Conservation (phyloP, 1,139 yeast species). For the Blastobotrys persicus region DNA sequence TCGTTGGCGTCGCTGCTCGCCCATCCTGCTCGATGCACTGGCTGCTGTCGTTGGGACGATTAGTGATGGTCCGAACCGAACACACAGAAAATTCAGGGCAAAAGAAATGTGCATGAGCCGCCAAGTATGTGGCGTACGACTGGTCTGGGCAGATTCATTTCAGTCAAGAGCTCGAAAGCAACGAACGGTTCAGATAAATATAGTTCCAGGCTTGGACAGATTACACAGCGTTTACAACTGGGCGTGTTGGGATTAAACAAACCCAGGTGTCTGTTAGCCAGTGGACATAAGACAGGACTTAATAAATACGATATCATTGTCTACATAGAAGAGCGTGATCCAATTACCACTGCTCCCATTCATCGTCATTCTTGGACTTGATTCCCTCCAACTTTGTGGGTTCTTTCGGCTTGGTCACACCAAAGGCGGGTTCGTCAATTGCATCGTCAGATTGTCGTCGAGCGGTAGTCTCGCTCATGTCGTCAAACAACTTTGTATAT, state of each 20-base stretch:
- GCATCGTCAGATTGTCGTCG: slow-evolving; percentile 26
- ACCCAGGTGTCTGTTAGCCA: too few species aligned
- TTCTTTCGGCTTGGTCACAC: slow-evolving; percentile 58
- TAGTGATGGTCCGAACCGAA: neutral
- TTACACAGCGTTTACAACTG: too few species aligned
- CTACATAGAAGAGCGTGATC: neutral
- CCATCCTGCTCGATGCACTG: slow-evolving; percentile 1
- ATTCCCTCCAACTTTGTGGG: slow-evolving; percentile 58
- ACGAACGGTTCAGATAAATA: too few species aligned
- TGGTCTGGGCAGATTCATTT: too few species aligned
- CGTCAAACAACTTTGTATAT: slow-evolving; percentile 53
- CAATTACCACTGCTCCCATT: slow-evolving; percentile 44
- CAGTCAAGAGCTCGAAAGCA: too few species aligned
- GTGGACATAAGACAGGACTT: too few species aligned
- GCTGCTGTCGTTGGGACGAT: neutral
- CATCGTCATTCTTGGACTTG: slow-evolving; percentile 40
- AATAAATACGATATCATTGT: neutral
- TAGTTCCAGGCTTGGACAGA: too few species aligned
- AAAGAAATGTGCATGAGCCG: slow-evolving; percentile 5
- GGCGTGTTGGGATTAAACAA: too few species aligned
- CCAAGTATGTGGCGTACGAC: neutral
- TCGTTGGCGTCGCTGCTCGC: neutral
- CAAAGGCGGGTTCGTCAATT: slow-evolving; percentile 63
- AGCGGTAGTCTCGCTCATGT: slow-evolving; percentile 41
- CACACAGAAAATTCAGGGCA: neutral